A percentile compares a stretch with the other conserved stretches of the same genome.
Conservation (phyloP, 1,284 basidiomycete species). For the Porogramme epimiltina region DNA sequence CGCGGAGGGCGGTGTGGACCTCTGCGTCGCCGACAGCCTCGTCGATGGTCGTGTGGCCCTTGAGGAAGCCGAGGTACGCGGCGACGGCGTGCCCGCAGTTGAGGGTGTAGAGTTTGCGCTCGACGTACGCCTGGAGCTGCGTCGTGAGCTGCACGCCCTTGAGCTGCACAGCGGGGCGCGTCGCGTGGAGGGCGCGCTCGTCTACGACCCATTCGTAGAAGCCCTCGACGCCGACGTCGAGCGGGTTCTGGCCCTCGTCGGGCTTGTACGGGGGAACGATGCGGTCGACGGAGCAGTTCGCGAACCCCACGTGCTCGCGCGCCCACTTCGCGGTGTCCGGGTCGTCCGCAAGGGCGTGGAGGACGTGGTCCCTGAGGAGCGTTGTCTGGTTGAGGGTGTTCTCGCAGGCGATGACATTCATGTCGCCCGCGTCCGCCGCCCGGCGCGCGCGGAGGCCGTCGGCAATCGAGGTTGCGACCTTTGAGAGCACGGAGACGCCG, state of each 20-base stretch:
- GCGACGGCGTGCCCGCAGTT: constrained; percentile 42
- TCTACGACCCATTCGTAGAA: constrained; percentile 46
- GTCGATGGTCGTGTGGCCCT: constrained; percentile 33
- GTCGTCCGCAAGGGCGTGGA: constrained; percentile 25
- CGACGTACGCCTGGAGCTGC: constrained; percentile 39
- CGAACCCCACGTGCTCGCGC: constrained; percentile 35
- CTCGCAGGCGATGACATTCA: constrained; percentile 45
- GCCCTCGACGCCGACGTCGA: constrained; percentile 43
- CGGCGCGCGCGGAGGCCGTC: constrained; percentile 28
- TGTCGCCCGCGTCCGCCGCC: constrained; percentile 14
- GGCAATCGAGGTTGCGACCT: constrained; percentile 31
- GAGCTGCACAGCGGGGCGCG: constrained; percentile 28
- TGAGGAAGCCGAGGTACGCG: constrained; percentile 41
- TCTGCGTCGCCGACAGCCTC: constrained; percentile 28
- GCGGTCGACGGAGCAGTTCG: constrained; percentile 44
- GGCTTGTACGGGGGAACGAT: constrained; percentile 38
- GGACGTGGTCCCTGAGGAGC: constrained; percentile 33
- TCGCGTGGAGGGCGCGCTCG: constrained; percentile 28
- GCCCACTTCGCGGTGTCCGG: constrained; percentile 30
- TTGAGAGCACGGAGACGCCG: constrained; percentile 29
- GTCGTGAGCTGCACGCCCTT: constrained; percentile 36
- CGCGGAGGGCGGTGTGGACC: constrained; percentile 23
- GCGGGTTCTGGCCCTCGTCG: constrained; percentile 21
- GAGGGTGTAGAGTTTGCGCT: constrained; percentile 45
- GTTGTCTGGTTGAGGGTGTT: constrained; percentile 40